phyloP scores from a whole-genome alignment of 2,329 filamentous ascomycete species.

The Colletotrichum orbiculare region DNA sequence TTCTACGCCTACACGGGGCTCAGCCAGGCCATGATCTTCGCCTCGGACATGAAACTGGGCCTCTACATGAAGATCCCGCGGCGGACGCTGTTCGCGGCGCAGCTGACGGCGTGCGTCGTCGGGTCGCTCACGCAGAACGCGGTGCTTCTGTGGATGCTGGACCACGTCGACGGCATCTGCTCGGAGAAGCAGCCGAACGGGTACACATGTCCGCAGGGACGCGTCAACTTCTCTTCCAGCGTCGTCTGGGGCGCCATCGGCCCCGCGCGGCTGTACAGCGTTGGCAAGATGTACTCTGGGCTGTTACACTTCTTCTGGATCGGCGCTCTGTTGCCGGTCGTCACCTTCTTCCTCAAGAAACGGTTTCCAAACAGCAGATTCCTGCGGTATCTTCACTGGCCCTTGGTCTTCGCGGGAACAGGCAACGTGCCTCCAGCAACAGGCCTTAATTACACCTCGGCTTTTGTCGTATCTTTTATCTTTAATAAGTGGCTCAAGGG shows the following conservation, averaged over 20 bases:
- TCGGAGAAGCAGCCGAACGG: slow-evolving; percentile 52
- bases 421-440: slow-evolving; percentile 33
- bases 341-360: slow-evolving; percentile 31
- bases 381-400: slow-evolving; percentile 25
- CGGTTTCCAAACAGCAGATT: slow-evolving; percentile 17
- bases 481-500: slow-evolving; percentile 35
- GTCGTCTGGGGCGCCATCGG: slow-evolving; percentile 65
- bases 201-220: slow-evolving; percentile 60
- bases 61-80: slow-evolving; percentile 67
- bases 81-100: slow-evolving; percentile 68
- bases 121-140: slow-evolving; percentile 55
- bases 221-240: slow-evolving; percentile 59
- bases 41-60: slow-evolving; percentile 62
- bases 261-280: slow-evolving; percentile 58
- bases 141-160: slow-evolving; percentile 46
- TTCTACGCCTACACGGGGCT: slow-evolving; percentile 48
- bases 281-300: slow-evolving; percentile 57
- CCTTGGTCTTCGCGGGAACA: slow-evolving; percentile 27
- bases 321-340: slow-evolving; percentile 38
- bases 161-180: slow-evolving; percentile 54
- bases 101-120: slow-evolving; percentile 66
- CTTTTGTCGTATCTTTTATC: slow-evolving; percentile 22
- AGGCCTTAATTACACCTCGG: slow-evolving; percentile 29
- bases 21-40: slow-evolving; percentile 50
- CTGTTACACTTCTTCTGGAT: slow-evolving; percentile 65